Evolutionary conservation across 1,284 basidiomycete genomes (phyloP).

Genomic region (Apiotrichum sp.): DNA sequence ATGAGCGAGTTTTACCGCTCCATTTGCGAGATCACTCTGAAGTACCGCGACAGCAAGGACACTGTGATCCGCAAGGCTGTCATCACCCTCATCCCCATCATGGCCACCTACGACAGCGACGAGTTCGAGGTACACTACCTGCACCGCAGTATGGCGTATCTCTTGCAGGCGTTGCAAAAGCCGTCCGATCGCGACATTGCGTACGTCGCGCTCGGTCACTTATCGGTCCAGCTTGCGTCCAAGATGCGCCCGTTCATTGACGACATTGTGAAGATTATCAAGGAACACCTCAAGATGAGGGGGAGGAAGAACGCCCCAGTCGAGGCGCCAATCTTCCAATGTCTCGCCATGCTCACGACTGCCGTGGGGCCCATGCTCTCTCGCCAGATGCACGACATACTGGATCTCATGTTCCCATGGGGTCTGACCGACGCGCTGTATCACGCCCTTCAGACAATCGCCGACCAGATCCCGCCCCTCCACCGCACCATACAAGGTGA

Average conservation of each 20-base stretch:
- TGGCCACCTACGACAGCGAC: conserved; percentile 89
- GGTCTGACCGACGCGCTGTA: conserved; percentile 86
- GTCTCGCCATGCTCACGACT: conserved; percentile 89
- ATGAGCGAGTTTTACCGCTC: conserved; percentile 87
- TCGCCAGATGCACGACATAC: conserved; percentile 88
- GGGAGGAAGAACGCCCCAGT: conserved; percentile 90
- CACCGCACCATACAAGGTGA: conserved; percentile 86
- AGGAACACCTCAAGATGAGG: conserved; percentile 73
- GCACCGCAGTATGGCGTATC: conserved; percentile 84
- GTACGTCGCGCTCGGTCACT: conserved; percentile 94
- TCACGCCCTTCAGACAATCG: conserved; percentile 79
- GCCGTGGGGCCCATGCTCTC: conserved; percentile 96
- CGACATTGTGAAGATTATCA: conserved; percentile 82
- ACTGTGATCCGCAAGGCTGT: conserved; percentile 83
- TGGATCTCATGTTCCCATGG: conserved; percentile 94
- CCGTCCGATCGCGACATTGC: conserved; percentile 85
- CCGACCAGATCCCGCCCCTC: conserved; percentile 81
- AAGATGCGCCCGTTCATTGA: conserved; percentile 97
- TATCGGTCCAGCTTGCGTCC: conserved; percentile 82
- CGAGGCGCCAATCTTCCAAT: conserved; percentile 96
- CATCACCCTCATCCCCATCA: conserved; percentile 84
- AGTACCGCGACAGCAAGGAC: conserved; percentile 82
- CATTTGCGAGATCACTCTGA: conserved; percentile 84
- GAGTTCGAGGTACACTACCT: conserved; percentile 84
- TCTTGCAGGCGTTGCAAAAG: conserved; percentile 81